Evolutionary conservation across 2,329 filamentous ascomycete genomes (phyloP).

Genomic region (Fusarium cicatricum): DNA sequence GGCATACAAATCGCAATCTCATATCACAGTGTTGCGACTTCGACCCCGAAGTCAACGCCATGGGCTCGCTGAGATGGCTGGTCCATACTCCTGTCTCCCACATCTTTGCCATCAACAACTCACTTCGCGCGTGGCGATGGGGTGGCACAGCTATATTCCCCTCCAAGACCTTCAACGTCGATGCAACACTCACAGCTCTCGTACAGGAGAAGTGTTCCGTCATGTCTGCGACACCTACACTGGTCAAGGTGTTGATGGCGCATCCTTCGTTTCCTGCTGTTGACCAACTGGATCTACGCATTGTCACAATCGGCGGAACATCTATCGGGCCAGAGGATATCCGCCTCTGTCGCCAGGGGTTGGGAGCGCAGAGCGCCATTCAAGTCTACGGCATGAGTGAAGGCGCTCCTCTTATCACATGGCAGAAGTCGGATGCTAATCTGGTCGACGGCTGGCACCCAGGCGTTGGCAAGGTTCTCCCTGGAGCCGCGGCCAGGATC

Average conservation of each 20-base stretch:
- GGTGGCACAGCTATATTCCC: constrained; percentile 49
- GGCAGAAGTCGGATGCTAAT: constrained; percentile 44
- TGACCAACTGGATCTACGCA: constrained; percentile 41
- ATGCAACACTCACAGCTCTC: constrained; percentile 44
- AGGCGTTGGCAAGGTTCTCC: constrained; percentile 52
- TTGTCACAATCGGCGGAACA: constrained; percentile 49
- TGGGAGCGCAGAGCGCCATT: constrained; percentile 46
- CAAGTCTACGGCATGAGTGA: constrained; percentile 58
- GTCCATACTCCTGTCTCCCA: constrained; percentile 50
- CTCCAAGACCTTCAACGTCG: constrained; percentile 46
- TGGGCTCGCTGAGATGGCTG: constrained; percentile 46
- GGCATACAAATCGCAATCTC: constrained; percentile 52
- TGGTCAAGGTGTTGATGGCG: constrained; percentile 45
- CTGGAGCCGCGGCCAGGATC: constrained; percentile 50
- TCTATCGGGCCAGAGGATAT: constrained; percentile 45
- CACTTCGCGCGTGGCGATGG: constrained; percentile 48
- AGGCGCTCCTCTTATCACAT: constrained; percentile 53
- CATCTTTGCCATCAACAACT: constrained; percentile 52
- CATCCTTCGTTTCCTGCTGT: constrained; percentile 42
- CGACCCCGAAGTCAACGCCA: constrained; percentile 45
- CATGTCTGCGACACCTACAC: constrained; percentile 52
- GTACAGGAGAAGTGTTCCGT: constrained; percentile 47
- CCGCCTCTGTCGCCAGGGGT: constrained; percentile 41
- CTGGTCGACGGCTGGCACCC: constrained; percentile 47
- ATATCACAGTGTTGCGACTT: constrained; percentile 49